Conservation (phyloP, 805 yeast species). For the Starmera quercuum region DNA sequence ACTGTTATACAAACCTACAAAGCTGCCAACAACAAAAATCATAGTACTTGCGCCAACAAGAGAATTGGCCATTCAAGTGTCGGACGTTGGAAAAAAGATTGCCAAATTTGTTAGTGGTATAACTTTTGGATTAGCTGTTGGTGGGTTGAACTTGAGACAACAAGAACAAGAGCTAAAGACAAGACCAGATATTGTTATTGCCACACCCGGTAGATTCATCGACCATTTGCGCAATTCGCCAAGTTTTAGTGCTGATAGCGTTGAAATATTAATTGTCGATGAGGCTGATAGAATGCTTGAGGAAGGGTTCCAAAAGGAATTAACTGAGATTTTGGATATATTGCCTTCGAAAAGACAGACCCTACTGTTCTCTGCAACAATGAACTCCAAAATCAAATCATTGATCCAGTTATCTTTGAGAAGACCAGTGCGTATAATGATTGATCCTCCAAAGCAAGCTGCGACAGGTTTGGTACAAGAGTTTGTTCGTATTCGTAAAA, state of each 20-base stretch:
- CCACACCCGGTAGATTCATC: slow-evolving; percentile 98
- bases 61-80: slow-evolving; percentile 94
- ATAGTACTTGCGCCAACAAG: slow-evolving; percentile 92
- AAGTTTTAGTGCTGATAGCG: slow-evolving; percentile 81
- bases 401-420: slow-evolving; percentile 81
- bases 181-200: slow-evolving; percentile 93
- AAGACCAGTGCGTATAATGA: slow-evolving; percentile 91
- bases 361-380: slow-evolving; percentile 91
- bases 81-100: slow-evolving; percentile 84
- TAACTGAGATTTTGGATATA: slow-evolving; percentile 80
- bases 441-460: slow-evolving; percentile 92
- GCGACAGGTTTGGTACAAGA: slow-evolving; percentile 89
- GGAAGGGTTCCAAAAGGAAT: slow-evolving; percentile 95
- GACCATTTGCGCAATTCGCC: slow-evolving; percentile 96
- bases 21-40: slow-evolving; percentile 83
- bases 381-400: slow-evolving; percentile 89
- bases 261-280: slow-evolving; percentile 89
- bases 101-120: slow-evolving; percentile 70
- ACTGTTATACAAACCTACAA: slow-evolving; percentile 79
- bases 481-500: slow-evolving; percentile 88
- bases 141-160: slow-evolving; percentile 91
- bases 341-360: slow-evolving; percentile 93
- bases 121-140: slow-evolving; percentile 92
- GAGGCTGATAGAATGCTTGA: slow-evolving; percentile 99
- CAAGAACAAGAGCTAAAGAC: slow-evolving; percentile 91